Percentiles rank a stretch among this genome's conserved stretches.
Conservation (phyloP, 164 flowering plant genomes). For the Macadamia integrifolia region DNA sequence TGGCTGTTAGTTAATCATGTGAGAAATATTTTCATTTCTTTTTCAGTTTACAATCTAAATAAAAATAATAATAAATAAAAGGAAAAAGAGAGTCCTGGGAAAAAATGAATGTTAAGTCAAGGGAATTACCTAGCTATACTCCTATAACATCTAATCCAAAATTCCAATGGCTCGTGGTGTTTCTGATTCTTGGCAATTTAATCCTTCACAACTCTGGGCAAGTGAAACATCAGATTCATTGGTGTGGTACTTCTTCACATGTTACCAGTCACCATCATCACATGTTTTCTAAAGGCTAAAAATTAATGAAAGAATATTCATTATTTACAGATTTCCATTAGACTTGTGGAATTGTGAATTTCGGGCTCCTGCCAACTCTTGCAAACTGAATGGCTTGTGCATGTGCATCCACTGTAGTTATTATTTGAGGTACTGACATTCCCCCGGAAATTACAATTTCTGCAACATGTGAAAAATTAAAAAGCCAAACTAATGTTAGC, state of each 20-base stretch:
- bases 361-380: constrained; percentile 9
- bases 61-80: too few relatives aligned
- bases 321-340: neutral
- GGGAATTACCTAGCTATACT: neutral
- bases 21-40: too few relatives aligned
- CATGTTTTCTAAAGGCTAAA: neutral
- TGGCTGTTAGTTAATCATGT: too few relatives aligned
- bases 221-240: neutral
- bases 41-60: neutral
- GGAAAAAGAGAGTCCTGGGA: neutral
- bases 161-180: neutral
- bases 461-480: constrained; percentile 13
- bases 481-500: neutral
- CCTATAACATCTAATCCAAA: neutral
- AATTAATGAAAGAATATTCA: neutral
- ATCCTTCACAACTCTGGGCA: neutral
- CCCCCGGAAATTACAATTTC: constrained; percentile 44
- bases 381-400: constrained; percentile 3
- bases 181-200: neutral
- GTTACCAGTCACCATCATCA: neutral
- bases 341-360: constrained; percentile 5
- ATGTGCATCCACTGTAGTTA: constrained; percentile 21
- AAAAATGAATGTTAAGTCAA: neutral
- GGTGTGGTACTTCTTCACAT: neutral
- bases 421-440: constrained; percentile 33